Evolutionary conservation across 2,329 filamentous ascomycete genomes (phyloP).

Genomic region (Fusarium citri): DNA sequence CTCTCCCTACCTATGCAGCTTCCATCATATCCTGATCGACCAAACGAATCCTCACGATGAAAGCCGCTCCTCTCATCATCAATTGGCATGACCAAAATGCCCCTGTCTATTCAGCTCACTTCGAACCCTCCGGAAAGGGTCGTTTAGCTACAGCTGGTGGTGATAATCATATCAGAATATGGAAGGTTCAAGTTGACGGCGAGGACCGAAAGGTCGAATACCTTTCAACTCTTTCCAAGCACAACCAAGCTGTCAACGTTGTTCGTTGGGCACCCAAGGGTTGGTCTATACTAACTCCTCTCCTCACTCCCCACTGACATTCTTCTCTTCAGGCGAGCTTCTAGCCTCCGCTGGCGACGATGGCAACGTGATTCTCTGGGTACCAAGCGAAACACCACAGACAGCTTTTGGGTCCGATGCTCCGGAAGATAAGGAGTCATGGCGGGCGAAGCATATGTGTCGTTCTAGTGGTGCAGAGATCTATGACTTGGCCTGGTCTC

Average conservation of each 20-base stretch:
- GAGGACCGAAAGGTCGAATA: slow-evolving; percentile 93
- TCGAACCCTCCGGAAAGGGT: slow-evolving; percentile 91
- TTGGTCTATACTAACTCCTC: slow-evolving; percentile 54
- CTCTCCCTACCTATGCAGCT: slow-evolving; percentile 48
- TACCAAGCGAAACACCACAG: slow-evolving; percentile 81
- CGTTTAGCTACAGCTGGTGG: slow-evolving; percentile 93
- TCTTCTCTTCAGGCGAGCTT: slow-evolving; percentile 75
- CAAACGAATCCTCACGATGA: slow-evolving; percentile 72
- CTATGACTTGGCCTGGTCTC: slow-evolving; percentile 98
- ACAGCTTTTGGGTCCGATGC: slow-evolving; percentile 83
- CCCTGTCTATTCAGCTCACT: slow-evolving; percentile 97
- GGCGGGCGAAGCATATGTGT: slow-evolving; percentile 98
- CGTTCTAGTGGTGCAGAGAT: slow-evolving; percentile 94
- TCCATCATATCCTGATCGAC: slow-evolving; percentile 44
- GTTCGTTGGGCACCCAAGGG: slow-evolving; percentile 95
- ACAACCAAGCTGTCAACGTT: slow-evolving; percentile 97
- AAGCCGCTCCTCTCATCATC: slow-evolving; percentile 94
- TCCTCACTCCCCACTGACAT: slow-evolving; percentile 27
- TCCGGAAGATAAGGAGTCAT: slow-evolving; percentile 94
- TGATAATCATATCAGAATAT: slow-evolving; percentile 96
- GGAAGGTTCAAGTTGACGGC: slow-evolving; percentile 87
- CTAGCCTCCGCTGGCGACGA: slow-evolving; percentile 97
- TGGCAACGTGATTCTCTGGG: slow-evolving; percentile 96
- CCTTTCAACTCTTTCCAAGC: slow-evolving; percentile 89
- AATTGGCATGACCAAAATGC: slow-evolving; percentile 99